Evolutionary conservation across 2,329 filamentous ascomycete species (phyloP).

Genomic region (Cryphonectria radicalis): DNA sequence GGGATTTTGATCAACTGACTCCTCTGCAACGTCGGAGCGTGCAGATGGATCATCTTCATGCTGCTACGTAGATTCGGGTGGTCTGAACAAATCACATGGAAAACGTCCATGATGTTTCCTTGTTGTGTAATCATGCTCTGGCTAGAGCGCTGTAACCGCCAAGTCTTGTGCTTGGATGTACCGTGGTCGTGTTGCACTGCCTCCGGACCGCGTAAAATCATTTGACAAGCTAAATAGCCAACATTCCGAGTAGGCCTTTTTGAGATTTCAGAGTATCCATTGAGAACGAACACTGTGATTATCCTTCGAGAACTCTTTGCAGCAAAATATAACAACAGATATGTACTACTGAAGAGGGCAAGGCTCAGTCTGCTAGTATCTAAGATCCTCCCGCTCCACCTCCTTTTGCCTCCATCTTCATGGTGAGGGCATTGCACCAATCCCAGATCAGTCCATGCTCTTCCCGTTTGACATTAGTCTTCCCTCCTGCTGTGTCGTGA

Average conservation of each 20-base stretch:
- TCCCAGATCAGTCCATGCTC: conserved; percentile 4
- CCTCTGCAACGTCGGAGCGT: background rate
- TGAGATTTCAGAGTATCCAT: background rate
- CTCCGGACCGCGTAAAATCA: background rate
- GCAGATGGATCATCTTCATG: background rate
- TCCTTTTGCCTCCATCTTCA: background rate
- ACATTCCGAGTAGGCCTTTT: background rate
- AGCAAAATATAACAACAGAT: background rate
- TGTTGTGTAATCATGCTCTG: background rate
- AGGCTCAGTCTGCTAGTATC: conserved; percentile 3
- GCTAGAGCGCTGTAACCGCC: background rate
- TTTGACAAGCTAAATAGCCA: background rate
- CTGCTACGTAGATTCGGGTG: background rate
- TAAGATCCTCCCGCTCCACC: conserved; percentile 8
- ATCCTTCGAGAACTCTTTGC: background rate
- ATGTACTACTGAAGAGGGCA: background rate
- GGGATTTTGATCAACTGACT: too few species aligned
- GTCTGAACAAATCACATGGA: too few species aligned
- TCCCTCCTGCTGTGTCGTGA: background rate
- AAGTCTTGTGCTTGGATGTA: background rate
- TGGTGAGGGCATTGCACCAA: background rate
- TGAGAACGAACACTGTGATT: background rate
- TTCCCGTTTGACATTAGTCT: background rate
- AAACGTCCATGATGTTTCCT: background rate
- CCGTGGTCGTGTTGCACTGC: conserved; percentile 2